These are phyloP conservation scores for Botrytis aclada DNA, from an alignment of 2,329 filamentous ascomycete genomes.

Conservation along the genomic window DNA sequence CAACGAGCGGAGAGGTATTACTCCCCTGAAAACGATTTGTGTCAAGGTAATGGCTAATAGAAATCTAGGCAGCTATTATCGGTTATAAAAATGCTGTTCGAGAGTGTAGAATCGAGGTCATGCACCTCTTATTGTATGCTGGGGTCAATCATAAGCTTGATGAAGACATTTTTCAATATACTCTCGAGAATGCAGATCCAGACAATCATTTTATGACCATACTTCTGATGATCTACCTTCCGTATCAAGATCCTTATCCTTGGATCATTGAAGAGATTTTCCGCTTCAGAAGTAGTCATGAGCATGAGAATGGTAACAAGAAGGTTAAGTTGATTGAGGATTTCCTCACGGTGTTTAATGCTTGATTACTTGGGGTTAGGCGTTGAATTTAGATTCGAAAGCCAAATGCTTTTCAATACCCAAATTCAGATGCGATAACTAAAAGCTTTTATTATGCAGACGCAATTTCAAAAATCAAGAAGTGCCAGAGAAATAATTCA, in stretches of 20 bases:
- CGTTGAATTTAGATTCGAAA: not conserved
- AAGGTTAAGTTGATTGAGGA: slow-evolving; percentile 6
- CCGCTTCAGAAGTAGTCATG: slow-evolving; percentile 2
- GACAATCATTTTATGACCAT: not conserved
- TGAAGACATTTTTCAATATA: slow-evolving; percentile 15
- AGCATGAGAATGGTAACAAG: slow-evolving; percentile 1
- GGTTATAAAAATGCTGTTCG: slow-evolving; percentile 31
- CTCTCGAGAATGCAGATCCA: not conserved
- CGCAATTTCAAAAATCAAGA: not conserved
- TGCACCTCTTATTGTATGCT: slow-evolving; percentile 27
- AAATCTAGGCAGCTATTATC: slow-evolving; percentile 26
- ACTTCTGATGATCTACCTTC: not conserved
- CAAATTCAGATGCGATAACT: not conserved
- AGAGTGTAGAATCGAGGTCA: slow-evolving; percentile 25
- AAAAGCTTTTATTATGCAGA: not conserved
- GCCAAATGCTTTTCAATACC: not conserved
- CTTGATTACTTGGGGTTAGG: not conserved
- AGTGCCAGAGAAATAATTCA: not conserved
- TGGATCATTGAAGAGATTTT: not conserved
- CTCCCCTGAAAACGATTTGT: not conserved
- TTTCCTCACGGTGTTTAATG: not conserved
- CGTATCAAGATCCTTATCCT: not conserved
- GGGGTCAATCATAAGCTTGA: slow-evolving; percentile 25
- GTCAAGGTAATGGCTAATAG: slow-evolving; percentile 1
- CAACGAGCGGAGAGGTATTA: slow-evolving; percentile 34